phyloP scores from a whole-genome alignment of 352 stramenopile species.

The Phytopythium kandeliae region DNA sequence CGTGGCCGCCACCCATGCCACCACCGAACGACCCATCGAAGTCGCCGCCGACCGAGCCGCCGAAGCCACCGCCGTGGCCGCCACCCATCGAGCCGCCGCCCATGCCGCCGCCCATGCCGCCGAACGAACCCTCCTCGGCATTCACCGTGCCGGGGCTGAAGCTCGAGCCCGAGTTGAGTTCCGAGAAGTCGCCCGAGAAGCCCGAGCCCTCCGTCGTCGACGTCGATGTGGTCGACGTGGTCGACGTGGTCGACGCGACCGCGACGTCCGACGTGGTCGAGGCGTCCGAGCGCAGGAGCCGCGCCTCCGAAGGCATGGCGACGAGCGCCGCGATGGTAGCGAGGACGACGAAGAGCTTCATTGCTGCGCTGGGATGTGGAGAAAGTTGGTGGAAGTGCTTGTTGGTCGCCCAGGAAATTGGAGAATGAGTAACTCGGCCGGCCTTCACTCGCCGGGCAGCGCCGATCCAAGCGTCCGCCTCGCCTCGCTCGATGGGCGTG shows the following conservation, averaged over 20 bases:
- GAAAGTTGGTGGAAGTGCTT: background rate
- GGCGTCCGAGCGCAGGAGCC: slow-evolving; percentile 4
- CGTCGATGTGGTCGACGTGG: background rate
- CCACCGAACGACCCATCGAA: background rate
- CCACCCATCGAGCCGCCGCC: background rate
- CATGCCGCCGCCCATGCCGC: background rate
- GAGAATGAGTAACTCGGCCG: slow-evolving; percentile 2
- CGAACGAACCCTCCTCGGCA: slow-evolving; percentile 1
- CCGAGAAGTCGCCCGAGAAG: slow-evolving; percentile 5
- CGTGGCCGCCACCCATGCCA: background rate
- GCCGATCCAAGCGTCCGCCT: background rate
- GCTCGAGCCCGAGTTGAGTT: slow-evolving; percentile 1
- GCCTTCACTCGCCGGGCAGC: background rate
- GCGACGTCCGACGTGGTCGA: slow-evolving; percentile 1
- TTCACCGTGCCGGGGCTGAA: slow-evolving; percentile 2
- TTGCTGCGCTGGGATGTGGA: background rate
- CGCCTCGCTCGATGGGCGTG: background rate
- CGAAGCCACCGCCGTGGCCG: background rate
- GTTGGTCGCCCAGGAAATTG: slow-evolving; percentile 5
- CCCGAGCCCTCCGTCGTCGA: slow-evolving; percentile 2
- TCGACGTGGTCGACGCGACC: background rate
- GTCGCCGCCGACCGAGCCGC: background rate
- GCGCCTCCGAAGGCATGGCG: slow-evolving; percentile 2
- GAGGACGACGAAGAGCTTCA: slow-evolving; percentile 7
- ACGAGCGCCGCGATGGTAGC: background rate